These are phyloP conservation scores for Mycena sp. DNA, from an alignment of 1,284 basidiomycete genomes.

Conservation along the genomic window DNA sequence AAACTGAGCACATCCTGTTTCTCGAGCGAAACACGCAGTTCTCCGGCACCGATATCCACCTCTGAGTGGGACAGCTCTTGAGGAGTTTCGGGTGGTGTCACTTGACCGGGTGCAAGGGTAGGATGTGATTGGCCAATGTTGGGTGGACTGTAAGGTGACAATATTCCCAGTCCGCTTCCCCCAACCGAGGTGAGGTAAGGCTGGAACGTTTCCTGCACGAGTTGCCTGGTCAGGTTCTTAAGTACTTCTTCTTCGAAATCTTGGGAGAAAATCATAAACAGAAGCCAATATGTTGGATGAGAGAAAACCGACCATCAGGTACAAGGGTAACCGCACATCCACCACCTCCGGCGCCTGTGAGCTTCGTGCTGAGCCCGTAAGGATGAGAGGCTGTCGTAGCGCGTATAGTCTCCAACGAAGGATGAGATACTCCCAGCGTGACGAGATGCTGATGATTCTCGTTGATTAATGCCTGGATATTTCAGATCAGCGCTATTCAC, in stretches of 20 bases:
- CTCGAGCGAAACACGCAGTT: constrained; percentile 61
- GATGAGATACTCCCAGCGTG: constrained; percentile 93
- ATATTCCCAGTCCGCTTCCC: constrained; percentile 90
- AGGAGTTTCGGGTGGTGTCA: constrained; percentile 63
- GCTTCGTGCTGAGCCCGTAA: constrained; percentile 89
- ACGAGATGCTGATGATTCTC: constrained; percentile 92
- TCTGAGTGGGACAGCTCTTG: constrained; percentile 31
- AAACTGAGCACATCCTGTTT: constrained; percentile 56
- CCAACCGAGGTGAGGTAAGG: constrained; percentile 94
- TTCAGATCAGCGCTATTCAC: constrained; percentile 11
- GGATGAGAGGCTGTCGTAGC: constrained; percentile 70
- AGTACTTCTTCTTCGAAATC: constrained; percentile 73
- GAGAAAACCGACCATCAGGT: constrained; percentile 77
- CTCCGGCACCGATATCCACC: too few species aligned
- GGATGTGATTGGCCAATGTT: constrained; percentile 47
- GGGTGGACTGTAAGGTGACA: constrained; percentile 64
- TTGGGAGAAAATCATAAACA: constrained; percentile 38
- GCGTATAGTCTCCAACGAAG: constrained; percentile 86
- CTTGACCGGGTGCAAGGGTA: constrained; percentile 45
- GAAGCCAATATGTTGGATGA: constrained; percentile 11
- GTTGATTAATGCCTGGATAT: constrained; percentile 76
- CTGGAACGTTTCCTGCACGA: constrained; percentile 76
- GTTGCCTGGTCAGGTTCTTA: constrained; percentile 63
- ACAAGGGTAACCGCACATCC: constrained; percentile 97
- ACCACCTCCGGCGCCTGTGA: constrained; percentile 99